These are phyloP conservation scores for Aspergillus diversus DNA, from an alignment of 495 filamentous ascomycete species.

Conservation along the genomic window DNA sequence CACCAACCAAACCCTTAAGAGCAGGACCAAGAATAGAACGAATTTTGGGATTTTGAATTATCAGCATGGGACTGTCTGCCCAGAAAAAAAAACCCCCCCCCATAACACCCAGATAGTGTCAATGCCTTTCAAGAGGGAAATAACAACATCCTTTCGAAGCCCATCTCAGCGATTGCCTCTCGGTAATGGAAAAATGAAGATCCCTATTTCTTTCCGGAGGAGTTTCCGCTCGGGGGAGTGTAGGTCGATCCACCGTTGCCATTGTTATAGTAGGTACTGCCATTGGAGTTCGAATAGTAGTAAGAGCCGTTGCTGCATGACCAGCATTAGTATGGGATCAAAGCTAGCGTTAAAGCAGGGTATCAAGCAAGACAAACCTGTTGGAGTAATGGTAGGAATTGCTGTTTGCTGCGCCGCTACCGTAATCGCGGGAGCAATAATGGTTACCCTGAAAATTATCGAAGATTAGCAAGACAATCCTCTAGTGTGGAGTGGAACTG, in stretches of 20 bases:
- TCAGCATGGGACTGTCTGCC: no score
- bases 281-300: slow-evolving; percentile 56
- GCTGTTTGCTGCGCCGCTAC: slow-evolving; percentile 40
- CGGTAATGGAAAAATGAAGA: neutral
- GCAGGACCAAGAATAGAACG: no score
- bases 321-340: neutral
- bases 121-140: no score
- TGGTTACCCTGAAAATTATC: slow-evolving; percentile 47
- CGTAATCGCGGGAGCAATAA: slow-evolving; percentile 55
- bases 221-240: slow-evolving; percentile 34
- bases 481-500: neutral
- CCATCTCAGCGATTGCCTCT: neutral
- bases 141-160: neutral
- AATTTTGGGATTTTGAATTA: no score
- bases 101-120: no score
- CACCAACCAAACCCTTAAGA: no score
- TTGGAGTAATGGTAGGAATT: slow-evolving; percentile 58
- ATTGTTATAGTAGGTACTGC: slow-evolving; percentile 55
- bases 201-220: slow-evolving; percentile 23
- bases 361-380: slow-evolving; percentile 28
- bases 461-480: neutral
- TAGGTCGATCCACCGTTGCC: slow-evolving; percentile 45
- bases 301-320: slow-evolving; percentile 48
- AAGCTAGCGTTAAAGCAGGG: neutral
- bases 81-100: no score